A percentile compares a stretch with the other conserved stretches of the same genome.
Evolutionary conservation across 192 early-diverging fungal genomes (phyloP).

Genomic region (Backusella psychrophila): DNA sequence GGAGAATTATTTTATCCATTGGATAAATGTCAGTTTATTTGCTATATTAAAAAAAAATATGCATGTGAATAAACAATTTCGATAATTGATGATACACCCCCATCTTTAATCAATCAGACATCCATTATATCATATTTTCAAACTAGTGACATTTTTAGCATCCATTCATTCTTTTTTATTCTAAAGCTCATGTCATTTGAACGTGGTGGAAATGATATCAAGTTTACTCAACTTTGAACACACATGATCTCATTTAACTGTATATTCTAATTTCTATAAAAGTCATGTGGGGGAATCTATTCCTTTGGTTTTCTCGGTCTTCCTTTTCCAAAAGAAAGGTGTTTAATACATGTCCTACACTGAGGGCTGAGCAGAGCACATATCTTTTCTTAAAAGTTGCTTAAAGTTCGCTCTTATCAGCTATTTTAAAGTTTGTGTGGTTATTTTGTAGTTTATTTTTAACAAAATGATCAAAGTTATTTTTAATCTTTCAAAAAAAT

Average conservation of each 20-base stretch:
- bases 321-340: neutral
- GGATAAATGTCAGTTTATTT: neutral
- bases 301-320: neutral
- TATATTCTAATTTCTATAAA: conserved; percentile 4
- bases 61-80: neutral
- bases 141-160: neutral
- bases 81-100: neutral
- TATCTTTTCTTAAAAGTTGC: neutral
- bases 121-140: neutral
- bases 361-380: neutral
- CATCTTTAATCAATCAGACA: too few relatives aligned
- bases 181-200: neutral
- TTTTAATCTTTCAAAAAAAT: neutral
- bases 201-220: neutral
- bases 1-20: neutral
- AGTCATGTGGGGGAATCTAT: neutral
- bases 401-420: neutral
- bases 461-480: neutral
- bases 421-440: neutral
- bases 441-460: neutral
- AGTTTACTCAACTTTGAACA: neutral
- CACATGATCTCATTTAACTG: neutral
- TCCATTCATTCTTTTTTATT: neutral
- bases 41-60: neutral
- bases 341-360: neutral